These are phyloP conservation scores for Dryas drummondii DNA, from an alignment of 306 rosid genomes.

Conservation along the genomic window DNA sequence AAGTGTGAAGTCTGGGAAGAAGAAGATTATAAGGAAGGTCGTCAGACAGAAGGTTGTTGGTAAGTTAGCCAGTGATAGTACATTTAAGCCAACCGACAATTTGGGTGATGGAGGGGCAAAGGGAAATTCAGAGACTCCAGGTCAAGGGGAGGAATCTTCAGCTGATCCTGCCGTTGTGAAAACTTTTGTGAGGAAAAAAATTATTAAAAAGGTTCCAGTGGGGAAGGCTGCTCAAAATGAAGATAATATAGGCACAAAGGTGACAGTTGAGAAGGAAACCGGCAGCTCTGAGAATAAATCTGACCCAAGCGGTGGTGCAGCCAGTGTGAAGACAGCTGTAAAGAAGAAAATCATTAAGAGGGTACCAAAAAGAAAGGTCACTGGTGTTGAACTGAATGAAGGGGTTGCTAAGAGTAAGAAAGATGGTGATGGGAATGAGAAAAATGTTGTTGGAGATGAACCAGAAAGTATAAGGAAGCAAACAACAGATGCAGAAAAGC, in stretches of 20 bases:
- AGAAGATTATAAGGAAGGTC: conserved; percentile 74
- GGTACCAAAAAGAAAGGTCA: conserved; percentile 70
- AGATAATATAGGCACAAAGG: conserved; percentile 27
- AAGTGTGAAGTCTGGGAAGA: conserved; percentile 65
- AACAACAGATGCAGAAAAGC: conserved; percentile 40
- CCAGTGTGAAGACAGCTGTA: conserved; percentile 51
- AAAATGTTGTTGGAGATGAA: conserved; percentile 34
- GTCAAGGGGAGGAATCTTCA: conserved; percentile 43
- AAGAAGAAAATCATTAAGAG: conserved; percentile 88
- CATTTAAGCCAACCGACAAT: conserved; percentile 45
- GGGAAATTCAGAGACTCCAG: conserved; percentile 37
- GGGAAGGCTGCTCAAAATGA: conserved; percentile 43
- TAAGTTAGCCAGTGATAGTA: conserved; percentile 44
- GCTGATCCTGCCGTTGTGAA: conserved; percentile 42
- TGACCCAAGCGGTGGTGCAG: conserved; percentile 41
- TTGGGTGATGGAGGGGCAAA: conserved; percentile 40
- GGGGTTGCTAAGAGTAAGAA: conserved; percentile 40
- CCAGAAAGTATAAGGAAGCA: conserved; percentile 37
- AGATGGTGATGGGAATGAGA: conserved; percentile 37
- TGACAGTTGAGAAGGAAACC: conserved; percentile 43
- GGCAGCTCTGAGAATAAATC: conserved; percentile 46
- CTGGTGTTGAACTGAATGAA: conserved; percentile 42
- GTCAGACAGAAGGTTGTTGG: conserved; percentile 70
- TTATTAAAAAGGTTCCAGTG: conserved; percentile 36
- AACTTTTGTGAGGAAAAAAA: conserved; percentile 37